Conservation (phyloP, 495 filamentous ascomycete genomes). For the Aspergillus mulundensis region DNA sequence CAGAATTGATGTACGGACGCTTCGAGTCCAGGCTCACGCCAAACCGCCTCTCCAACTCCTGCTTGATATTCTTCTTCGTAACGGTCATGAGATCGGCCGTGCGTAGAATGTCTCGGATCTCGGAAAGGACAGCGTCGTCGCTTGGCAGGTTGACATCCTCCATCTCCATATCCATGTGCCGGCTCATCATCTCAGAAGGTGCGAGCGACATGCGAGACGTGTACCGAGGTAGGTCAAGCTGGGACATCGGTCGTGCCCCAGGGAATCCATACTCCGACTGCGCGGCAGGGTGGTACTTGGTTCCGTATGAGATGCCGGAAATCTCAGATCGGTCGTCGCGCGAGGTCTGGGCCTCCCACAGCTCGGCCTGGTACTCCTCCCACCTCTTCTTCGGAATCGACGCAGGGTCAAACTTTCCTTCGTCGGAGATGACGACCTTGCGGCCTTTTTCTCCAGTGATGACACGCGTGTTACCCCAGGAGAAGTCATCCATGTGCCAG, state of each 20-base stretch:
- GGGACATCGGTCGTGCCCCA: conserved; percentile 69
- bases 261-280: conserved; percentile 46
- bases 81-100: conserved; percentile 95
- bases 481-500: conserved; percentile 99
- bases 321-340: conserved; percentile 87
- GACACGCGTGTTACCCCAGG: conserved; percentile 94
- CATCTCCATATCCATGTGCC: conserved; percentile 57
- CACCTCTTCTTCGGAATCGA: conserved; percentile 96
- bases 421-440: conserved; percentile 91
- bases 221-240: conserved; percentile 57
- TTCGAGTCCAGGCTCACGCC: conserved; percentile 73
- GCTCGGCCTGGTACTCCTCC: conserved; percentile 97
- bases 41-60: conserved; percentile 86
- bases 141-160: conserved; percentile 71
- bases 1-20: conserved; percentile 89
- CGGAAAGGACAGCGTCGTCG: conserved; percentile 85
- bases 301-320: conserved; percentile 87
- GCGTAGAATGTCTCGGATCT: conserved; percentile 89
- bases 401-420: conserved; percentile 94
- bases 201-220: conserved; percentile 76
- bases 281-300: conserved; percentile 64
- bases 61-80: conserved; percentile 97
- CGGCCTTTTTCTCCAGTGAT: conserved; percentile 94
- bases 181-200: conserved; percentile 67
- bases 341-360: conserved; percentile 84